phyloP scores from a whole-genome alignment of 768 basidiomycete species.

The Tricholoma sp. region DNA sequence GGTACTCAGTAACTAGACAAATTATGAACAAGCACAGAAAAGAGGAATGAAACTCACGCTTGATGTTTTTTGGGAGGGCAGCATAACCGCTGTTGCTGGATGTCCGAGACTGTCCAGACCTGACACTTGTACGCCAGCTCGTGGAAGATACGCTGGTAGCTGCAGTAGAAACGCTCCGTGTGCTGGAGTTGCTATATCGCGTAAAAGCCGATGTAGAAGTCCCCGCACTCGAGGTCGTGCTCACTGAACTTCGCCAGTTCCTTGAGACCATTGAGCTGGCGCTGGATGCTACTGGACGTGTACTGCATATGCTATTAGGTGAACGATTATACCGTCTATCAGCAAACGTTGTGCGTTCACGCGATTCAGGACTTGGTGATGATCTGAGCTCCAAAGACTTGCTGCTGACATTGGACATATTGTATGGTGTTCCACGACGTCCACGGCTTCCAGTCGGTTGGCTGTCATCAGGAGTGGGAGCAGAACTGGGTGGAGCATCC shows the following conservation, averaged over 20 bases:
- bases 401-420: slow-evolving; percentile 13
- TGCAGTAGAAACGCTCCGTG: slow-evolving; percentile 70
- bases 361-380: slow-evolving; percentile 23
- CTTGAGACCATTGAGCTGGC: slow-evolving; percentile 59
- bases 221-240: slow-evolving; percentile 62
- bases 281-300: slow-evolving; percentile 48
- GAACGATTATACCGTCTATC: slow-evolving; percentile 42
- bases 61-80: slow-evolving; percentile 66
- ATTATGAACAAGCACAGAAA: background rate
- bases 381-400: slow-evolving; percentile 13
- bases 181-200: slow-evolving; percentile 71
- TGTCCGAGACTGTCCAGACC: slow-evolving; percentile 22
- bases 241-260: slow-evolving; percentile 78
- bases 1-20: slow-evolving; percentile 3
- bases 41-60: slow-evolving; percentile 50
- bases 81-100: slow-evolving; percentile 25
- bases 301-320: slow-evolving; percentile 56
- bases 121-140: slow-evolving; percentile 63
- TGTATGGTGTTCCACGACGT: slow-evolving; percentile 25
- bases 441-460: slow-evolving; percentile 46
- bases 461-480: slow-evolving; percentile 30
- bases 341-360: slow-evolving; percentile 29
- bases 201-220: slow-evolving; percentile 73
- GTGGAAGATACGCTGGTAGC: slow-evolving; percentile 75
- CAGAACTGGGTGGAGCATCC: slow-evolving; percentile 31